Evolutionary conservation across 192 early-diverging fungal genomes (phyloP).

Genomic region (Podila horticola): DNA sequence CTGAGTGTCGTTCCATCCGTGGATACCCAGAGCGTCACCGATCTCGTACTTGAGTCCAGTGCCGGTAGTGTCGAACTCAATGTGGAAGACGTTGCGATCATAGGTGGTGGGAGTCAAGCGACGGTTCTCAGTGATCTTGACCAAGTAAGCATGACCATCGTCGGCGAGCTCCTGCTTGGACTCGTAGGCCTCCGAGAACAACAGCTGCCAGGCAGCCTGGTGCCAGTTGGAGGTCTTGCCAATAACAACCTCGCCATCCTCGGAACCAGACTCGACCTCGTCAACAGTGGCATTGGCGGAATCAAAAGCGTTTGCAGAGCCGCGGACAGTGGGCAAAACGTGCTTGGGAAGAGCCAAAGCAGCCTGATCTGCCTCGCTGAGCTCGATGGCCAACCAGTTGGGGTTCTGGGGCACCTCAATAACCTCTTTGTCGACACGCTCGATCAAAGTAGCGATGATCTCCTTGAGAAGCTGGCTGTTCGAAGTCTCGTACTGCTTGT

Average conservation of each 20-base stretch:
- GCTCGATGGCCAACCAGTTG: slow-evolving; percentile 50
- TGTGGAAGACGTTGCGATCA: slow-evolving; percentile 97
- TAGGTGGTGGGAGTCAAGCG: slow-evolving; percentile 90
- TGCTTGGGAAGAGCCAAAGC: slow-evolving; percentile 40
- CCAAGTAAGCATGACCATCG: slow-evolving; percentile 71
- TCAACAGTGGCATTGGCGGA: slow-evolving; percentile 16
- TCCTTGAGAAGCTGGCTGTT: slow-evolving; percentile 35
- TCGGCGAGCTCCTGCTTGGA: slow-evolving; percentile 63
- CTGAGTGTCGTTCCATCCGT: slow-evolving; percentile 84
- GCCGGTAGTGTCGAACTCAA: slow-evolving; percentile 89
- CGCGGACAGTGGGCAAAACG: slow-evolving; percentile 48
- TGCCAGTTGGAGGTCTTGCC: slow-evolving; percentile 59
- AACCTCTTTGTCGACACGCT: slow-evolving; percentile 50
- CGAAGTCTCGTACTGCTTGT: slow-evolving; percentile 43
- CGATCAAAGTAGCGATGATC: slow-evolving; percentile 32
- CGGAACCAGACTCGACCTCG: slow-evolving; percentile 12
- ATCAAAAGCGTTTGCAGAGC: slow-evolving; percentile 41
- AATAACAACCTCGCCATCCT: slow-evolving; percentile 56
- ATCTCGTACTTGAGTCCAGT: slow-evolving; percentile 90
- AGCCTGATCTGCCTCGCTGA: slow-evolving; percentile 42
- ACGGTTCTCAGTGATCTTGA: slow-evolving; percentile 76
- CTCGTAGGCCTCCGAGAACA: slow-evolving; percentile 79
- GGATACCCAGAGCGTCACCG: slow-evolving; percentile 94
- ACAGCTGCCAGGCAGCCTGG: slow-evolving; percentile 66
- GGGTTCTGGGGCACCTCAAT: slow-evolving; percentile 50